These are phyloP conservation scores for Trypanosomatidae sp. DNA, from an alignment of 208 protist genomes.

Conservation along the genomic window DNA sequence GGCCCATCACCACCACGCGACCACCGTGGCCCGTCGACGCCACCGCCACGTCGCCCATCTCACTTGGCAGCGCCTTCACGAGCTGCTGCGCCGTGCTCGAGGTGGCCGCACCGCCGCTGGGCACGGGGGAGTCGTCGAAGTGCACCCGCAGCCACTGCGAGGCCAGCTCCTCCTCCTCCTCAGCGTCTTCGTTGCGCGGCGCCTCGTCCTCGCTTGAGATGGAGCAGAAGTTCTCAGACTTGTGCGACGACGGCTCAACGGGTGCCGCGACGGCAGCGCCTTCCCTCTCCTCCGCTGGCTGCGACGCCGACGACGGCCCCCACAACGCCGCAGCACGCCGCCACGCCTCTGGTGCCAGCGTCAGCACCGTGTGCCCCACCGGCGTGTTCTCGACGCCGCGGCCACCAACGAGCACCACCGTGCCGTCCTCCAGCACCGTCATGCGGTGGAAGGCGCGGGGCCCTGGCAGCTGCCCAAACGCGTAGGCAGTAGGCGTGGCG, in stretches of 20 bases:
- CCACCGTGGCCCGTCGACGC: constrained; percentile 18
- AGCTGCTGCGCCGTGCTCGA: constrained; percentile 9
- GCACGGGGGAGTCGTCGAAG: constrained; percentile 15
- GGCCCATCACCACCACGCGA: constrained; percentile 40
- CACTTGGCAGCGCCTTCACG: constrained; percentile 11
- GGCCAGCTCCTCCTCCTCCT: background rate
- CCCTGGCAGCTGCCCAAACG: constrained; percentile 51
- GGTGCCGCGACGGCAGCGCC: no score
- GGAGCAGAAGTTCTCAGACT: constrained; percentile 12
- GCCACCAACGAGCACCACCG: constrained; percentile 64
- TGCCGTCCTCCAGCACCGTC: constrained; percentile 42
- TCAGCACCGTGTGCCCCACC: constrained; percentile 23
- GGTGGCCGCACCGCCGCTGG: no score
- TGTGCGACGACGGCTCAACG: no score
- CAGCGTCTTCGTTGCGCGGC: background rate
- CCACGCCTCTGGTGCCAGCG: constrained; percentile 20
- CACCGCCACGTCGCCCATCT: constrained; percentile 42
- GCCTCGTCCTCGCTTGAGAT: constrained; percentile 7
- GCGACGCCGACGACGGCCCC: background rate
- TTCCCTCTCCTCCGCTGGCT: background rate
- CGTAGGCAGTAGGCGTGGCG: constrained; percentile 6
- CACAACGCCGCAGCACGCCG: constrained; percentile 12
- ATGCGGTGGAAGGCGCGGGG: constrained; percentile 65
- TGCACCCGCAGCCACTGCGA: constrained; percentile 19
- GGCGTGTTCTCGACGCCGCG: constrained; percentile 27